Conservation (phyloP, 1,139 yeast genomes). For the Debaryomyces robertsiae region DNA sequence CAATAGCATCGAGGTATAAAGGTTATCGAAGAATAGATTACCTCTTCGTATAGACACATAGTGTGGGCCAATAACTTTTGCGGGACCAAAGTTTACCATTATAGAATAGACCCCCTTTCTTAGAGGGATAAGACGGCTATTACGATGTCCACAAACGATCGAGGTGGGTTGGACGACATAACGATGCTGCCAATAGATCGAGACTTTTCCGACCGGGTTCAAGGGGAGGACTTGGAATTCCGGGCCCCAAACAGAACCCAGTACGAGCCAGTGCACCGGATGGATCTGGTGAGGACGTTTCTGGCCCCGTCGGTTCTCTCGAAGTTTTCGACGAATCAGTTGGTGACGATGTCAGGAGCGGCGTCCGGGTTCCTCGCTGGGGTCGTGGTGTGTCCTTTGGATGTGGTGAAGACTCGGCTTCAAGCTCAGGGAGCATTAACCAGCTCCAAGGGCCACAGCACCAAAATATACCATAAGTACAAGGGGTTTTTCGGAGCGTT, state of each 20-base stretch:
- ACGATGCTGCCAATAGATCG: conserved; percentile 9
- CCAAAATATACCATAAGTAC: conserved; percentile 33
- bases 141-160: conserved; percentile 3
- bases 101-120: not conserved
- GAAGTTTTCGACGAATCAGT: conserved; percentile 34
- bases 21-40: conserved; percentile 1
- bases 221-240: conserved; percentile 44
- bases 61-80: not conserved
- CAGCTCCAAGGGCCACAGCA: not conserved
- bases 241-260: conserved; percentile 25
- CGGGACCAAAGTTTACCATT: not conserved
- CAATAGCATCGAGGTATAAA: not conserved
- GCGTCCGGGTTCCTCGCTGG: conserved; percentile 52
- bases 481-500: conserved; percentile 65
- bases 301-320: conserved; percentile 25
- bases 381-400: conserved; percentile 49
- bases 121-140: conserved; percentile 1
- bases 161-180: not conserved
- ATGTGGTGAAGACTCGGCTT: conserved; percentile 48
- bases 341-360: conserved; percentile 47
- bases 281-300: conserved; percentile 24
- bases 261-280: conserved; percentile 27
- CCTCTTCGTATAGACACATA: not conserved
- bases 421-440: conserved; percentile 43
- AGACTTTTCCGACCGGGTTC: conserved; percentile 43